phyloP scores from a whole-genome alignment of 495 filamentous ascomycete species.

The Tetracladium marchalianum region DNA sequence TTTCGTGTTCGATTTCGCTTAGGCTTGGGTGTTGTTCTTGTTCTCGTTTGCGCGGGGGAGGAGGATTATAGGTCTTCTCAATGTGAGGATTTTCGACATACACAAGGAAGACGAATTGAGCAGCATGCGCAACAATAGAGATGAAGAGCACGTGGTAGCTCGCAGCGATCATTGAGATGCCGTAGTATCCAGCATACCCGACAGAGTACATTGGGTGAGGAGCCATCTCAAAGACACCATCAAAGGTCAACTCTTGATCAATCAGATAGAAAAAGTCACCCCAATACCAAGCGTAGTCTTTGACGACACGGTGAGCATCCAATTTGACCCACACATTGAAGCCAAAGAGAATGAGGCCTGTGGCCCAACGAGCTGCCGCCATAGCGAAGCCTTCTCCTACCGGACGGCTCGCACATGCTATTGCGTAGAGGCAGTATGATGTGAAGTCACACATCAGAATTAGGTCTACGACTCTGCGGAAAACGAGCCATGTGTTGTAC shows the following conservation, averaged over 20 bases:
- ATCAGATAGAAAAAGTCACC: conserved; percentile 99
- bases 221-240: conserved; percentile 98
- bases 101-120: conserved; percentile 86
- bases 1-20: conserved; percentile 27
- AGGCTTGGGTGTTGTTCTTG: conserved; percentile 25
- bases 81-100: conserved; percentile 95
- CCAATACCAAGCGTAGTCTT: conserved; percentile 99
- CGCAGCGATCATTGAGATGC: conserved; percentile 96
- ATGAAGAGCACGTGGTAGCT: conserved; percentile 96
- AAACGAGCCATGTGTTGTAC: conserved; percentile 98
- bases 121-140: conserved; percentile 88
- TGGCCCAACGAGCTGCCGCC: conserved; percentile 66
- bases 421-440: conserved; percentile 90
- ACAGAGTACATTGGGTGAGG: conserved; percentile 99
- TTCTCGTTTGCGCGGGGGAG: conserved; percentile 57
- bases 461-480: conserved; percentile 86
- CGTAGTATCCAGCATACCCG: conserved; percentile 95
- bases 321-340: conserved; percentile 99
- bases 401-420: conserved; percentile 73
- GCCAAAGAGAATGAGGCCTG: conserved; percentile 67
- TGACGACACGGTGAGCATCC: conserved; percentile 96
- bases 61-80: conserved; percentile 93
- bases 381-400: conserved; percentile 57
- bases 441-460: conserved; percentile 98
- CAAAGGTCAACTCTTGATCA: conserved; percentile 94